Evolutionary conservation across 768 basidiomycete species (phyloP).

Genomic region (Suillus variegatus): DNA sequence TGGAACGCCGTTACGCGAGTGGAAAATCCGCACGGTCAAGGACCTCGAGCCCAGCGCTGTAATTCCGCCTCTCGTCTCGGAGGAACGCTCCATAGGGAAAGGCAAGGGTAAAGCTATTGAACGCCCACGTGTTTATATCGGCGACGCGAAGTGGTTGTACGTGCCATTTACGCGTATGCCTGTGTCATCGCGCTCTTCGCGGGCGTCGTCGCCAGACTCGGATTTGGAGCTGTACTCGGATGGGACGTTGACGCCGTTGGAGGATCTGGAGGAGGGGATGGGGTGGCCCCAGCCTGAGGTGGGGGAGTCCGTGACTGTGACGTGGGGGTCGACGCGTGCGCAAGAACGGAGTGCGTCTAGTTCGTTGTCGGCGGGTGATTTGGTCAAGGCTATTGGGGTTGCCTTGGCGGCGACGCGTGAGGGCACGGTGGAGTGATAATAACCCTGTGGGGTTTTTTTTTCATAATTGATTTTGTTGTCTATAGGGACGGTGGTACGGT

Average conservation of each 20-base stretch:
- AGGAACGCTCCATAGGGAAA: background rate
- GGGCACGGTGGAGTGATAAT: background rate
- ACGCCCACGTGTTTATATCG: slow-evolving; percentile 23
- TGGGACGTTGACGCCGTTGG: slow-evolving; percentile 13
- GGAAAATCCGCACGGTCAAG: slow-evolving; percentile 22
- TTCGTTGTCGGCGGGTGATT: slow-evolving; percentile 21
- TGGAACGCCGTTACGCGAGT: slow-evolving; percentile 23
- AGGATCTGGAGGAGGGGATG: slow-evolving; percentile 11
- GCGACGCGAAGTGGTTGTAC: slow-evolving; percentile 16
- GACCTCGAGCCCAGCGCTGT: slow-evolving; percentile 22
- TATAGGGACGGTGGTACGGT: background rate
- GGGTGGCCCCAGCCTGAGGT: slow-evolving; percentile 35
- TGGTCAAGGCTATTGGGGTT: slow-evolving; percentile 24
- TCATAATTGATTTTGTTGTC: background rate
- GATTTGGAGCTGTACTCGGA: slow-evolving; percentile 14
- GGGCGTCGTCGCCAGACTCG: slow-evolving; percentile 12
- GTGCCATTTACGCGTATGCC: slow-evolving; percentile 26
- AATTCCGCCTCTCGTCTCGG: background rate
- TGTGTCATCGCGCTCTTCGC: slow-evolving; percentile 7
- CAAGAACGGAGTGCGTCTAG: slow-evolving; percentile 5
- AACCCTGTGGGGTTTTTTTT: background rate
- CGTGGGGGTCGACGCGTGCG: slow-evolving; percentile 21
- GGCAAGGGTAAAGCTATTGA: slow-evolving; percentile 5
- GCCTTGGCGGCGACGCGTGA: slow-evolving; percentile 22
- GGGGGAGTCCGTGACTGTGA: slow-evolving; percentile 25